A percentile compares a stretch with the other conserved stretches of the same genome.
These are phyloP conservation scores for Zarea fungicola DNA, from an alignment of 2,329 filamentous ascomycete species.

Conservation along the genomic window DNA sequence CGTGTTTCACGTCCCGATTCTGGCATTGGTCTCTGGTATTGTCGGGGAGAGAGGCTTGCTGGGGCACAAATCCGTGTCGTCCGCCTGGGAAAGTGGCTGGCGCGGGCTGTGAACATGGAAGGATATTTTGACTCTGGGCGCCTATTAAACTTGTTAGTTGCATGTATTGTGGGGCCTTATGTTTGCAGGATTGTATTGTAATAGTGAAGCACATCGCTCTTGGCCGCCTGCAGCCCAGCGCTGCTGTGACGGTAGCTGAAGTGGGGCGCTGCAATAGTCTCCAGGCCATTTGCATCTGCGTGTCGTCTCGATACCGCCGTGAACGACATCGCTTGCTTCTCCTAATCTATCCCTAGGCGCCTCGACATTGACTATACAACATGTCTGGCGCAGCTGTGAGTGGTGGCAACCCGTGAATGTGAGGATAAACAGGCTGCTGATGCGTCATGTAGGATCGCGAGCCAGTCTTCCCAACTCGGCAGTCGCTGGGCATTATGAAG, in stretches of 20 bases:
- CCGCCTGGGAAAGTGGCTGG: not conserved
- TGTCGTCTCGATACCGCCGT: not conserved
- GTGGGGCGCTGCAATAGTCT: constrained; percentile 3
- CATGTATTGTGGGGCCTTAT: constrained; percentile 7
- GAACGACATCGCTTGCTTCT: constrained; percentile 4
- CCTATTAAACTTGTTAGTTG: constrained; percentile 11
- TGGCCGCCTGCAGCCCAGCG: not conserved
- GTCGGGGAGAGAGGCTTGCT: not conserved
- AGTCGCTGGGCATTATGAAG: constrained; percentile 96
- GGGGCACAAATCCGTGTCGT: constrained; percentile 10
- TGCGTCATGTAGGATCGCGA: constrained; percentile 69
- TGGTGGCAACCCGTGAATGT: not conserved
- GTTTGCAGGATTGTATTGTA: constrained; percentile 1
- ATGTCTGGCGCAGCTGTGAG: constrained; percentile 39
- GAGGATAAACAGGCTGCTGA: not conserved
- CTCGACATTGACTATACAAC: constrained; percentile 7
- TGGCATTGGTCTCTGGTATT: constrained; percentile 3
- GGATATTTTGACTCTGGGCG: constrained; percentile 4
- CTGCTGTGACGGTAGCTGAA: constrained; percentile 8
- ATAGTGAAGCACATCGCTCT: constrained; percentile 4
- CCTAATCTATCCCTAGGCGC: constrained; percentile 4
- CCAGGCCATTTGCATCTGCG: not conserved
- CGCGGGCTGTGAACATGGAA: constrained; percentile 10
- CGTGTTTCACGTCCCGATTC: constrained; percentile 1
- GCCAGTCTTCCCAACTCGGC: constrained; percentile 94